Evolutionary conservation across 2,329 filamentous ascomycete genomes (phyloP), one percentile per base, ranked within the genome.

Genomic region (Gnomoniopsis sp.): DNA sequence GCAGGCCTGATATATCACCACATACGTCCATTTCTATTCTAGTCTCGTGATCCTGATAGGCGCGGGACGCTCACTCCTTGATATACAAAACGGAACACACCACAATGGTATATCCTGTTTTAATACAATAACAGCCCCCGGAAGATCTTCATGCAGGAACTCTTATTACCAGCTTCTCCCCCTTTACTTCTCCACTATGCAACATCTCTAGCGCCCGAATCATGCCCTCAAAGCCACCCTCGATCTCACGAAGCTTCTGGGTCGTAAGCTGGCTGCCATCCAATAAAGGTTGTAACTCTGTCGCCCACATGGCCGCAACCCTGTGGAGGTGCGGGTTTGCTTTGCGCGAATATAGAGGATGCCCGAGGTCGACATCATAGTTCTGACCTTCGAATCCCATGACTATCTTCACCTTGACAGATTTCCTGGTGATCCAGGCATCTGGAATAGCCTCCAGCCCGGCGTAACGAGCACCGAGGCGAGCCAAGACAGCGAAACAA

Each of bases 391-490:
- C 63, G 30, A 54, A 67, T 2, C 55, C 63, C 65, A 67, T 67
- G 6, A 64, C 59, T 10, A 55, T 55, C 17, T 67, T 64, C n/a
- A 63, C 57, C 23, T 59, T 53, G n/a, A 69, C 63, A 6, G 63
- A 62, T 2, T 53, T 61, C 1, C 70, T 62, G 2, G 66, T 66
- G 1, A 57, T 49, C 66, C 64, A 67, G 2, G 49, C 55, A 0
- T 68, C 58, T 0, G 53, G 61, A 12, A 61, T 59, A 3, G 53
- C 50, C 50, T 72, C 70, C 1, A 72, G 64, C 26, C 68, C 71
- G 2, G 68, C 70, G 56, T 72, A 72, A 1, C 64, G 63, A 2
- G 64, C 69, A 2, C 70, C 70, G 1, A 62, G 59, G 2, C 70
- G 68, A 0, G 59, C 59, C 17, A 72, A 30, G 2, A 65, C 65